Base-by-base conservation (phyloP, 2,329 filamentous ascomycete genomes). In the Colletotrichum abscissum region DNA sequence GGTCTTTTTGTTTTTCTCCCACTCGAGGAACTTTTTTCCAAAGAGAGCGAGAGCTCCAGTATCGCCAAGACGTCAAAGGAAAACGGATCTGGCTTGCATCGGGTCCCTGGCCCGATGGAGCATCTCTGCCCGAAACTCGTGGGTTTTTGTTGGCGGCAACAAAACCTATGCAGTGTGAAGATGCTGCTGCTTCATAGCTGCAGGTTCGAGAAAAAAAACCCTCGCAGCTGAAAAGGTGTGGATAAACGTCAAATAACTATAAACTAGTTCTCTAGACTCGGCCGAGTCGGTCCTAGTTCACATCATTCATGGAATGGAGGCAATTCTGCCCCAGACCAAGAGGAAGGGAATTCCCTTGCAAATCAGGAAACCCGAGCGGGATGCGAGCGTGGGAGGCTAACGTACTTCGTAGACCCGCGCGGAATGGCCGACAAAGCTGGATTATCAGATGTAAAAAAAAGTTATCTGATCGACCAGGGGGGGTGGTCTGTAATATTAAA, bases 381-480 rank as follows among this genome's bases (percentile, higher is more conserved):
- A 30, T 9, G 24, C n/a, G 57, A 30, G 19, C 14, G 16, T 35
- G n/a, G 22, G 28, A 24, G 55, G 38, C 30, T 19, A 11, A 30
- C 8, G 30, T 30, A 30, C 28, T 30, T 1, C 28, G 28, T 30
- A 5, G 22, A 24, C 24, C 38, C 30, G 49, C 28, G 58, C 66
- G 66, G 59, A 54, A 69, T 63, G 55, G 42, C 66, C 26, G 66
- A 30, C 33, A 55, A 33, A 22, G 35, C 5, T 14, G 14, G 33
- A 46, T 65, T 65, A 73, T 69, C 70, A 69, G 70, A 73, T 57
- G 59, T n/a, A 35, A n/a, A 28, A 35, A 68, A 68, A 63, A 67
- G 57, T 58, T 70, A 66, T 70, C 68, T 66, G 68, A 70, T 70
- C 62, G 62, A 59, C 8, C 64, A 72, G 64, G 69, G 68, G 56